These are phyloP conservation scores for Suillus americanus DNA, from an alignment of 768 basidiomycete species.

Conservation along the genomic window DNA sequence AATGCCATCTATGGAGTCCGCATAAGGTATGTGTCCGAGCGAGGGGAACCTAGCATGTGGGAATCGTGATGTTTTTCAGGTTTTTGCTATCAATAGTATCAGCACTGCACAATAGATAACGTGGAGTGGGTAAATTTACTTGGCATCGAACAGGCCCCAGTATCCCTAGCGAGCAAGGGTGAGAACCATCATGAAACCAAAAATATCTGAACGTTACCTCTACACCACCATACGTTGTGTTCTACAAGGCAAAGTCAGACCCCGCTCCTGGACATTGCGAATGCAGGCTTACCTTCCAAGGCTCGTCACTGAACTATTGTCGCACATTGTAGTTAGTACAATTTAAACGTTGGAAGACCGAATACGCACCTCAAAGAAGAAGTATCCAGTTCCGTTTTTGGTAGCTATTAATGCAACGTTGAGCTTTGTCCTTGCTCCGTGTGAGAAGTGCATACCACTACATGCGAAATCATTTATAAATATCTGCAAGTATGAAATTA, in stretches of 20 bases:
- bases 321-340: neutral
- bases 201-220: constrained; percentile 40
- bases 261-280: neutral
- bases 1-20: neutral
- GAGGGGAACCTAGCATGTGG: constrained; percentile 41
- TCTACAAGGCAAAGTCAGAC: constrained; percentile 34
- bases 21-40: neutral
- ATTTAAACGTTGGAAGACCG: neutral
- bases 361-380: constrained; percentile 73
- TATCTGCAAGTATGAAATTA: constrained; percentile 39
- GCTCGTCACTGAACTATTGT: constrained; percentile 67
- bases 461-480: constrained; percentile 91
- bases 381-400: constrained; percentile 77
- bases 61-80: constrained; percentile 71
- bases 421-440: constrained; percentile 10
- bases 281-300: constrained; percentile 64
- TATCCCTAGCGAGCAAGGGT: constrained; percentile 35
- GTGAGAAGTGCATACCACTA: constrained; percentile 23
- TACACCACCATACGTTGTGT: constrained; percentile 73
- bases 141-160: constrained; percentile 67
- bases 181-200: constrained; percentile 1
- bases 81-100: constrained; percentile 51
- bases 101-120: neutral
- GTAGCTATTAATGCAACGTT: constrained; percentile 54
- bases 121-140: constrained; percentile 36